Evolutionary conservation across 352 stramenopile species (phyloP).

Genomic region (Aphanomyces invadans): DNA sequence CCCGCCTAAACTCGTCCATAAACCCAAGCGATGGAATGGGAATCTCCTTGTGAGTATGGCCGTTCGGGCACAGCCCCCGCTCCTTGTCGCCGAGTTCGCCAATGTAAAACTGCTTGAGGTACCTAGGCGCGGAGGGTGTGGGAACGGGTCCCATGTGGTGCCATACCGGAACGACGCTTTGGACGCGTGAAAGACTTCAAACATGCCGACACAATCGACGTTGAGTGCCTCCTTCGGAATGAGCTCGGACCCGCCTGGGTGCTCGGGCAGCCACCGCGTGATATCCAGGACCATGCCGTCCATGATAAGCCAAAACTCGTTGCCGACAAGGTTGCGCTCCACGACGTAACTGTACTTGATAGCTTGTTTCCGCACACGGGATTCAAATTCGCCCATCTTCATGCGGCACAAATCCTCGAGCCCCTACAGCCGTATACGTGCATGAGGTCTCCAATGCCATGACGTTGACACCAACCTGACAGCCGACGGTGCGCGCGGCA

Average conservation of each 20-base stretch:
- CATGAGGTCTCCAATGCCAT: too few species aligned
- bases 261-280: constrained; percentile 80
- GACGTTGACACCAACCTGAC: too few species aligned
- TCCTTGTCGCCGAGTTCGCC: constrained; percentile 71
- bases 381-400: constrained; percentile 71
- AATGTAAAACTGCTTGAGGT: constrained; percentile 89
- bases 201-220: constrained; percentile 84
- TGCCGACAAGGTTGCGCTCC: constrained; percentile 50
- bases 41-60: constrained; percentile 29
- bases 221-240: constrained; percentile 83
- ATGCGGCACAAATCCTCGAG: constrained; percentile 69
- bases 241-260: constrained; percentile 75
- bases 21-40: constrained; percentile 49
- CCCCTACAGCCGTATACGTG: constrained; percentile 33
- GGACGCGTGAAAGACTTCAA: constrained; percentile 88
- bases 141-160: too few species aligned
- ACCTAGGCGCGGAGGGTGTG: too few species aligned
- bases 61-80: constrained; percentile 39
- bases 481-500: constrained; percentile 59
- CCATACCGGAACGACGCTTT: constrained; percentile 74
- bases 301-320: constrained; percentile 80
- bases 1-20: constrained; percentile 63
- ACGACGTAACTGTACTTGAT: constrained; percentile 80
- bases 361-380: constrained; percentile 61
- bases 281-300: constrained; percentile 86